These are phyloP conservation scores for Corylus heterophylla DNA, from an alignment of 306 rosid genomes.

Conservation along the genomic window DNA sequence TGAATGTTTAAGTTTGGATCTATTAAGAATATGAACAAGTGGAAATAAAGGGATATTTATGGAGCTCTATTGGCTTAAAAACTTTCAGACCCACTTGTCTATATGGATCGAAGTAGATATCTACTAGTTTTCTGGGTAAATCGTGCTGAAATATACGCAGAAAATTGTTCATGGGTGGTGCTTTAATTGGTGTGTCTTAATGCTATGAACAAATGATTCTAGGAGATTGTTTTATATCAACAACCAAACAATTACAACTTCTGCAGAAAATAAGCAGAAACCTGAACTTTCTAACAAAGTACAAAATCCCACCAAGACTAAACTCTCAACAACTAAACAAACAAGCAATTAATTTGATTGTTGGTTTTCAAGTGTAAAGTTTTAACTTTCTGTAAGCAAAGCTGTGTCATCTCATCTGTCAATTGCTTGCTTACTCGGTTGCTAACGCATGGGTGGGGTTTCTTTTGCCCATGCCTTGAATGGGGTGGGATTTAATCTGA, in stretches of 20 bases:
- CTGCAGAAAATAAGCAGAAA: too few relatives aligned
- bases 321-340: too few relatives aligned
- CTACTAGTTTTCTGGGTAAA: background rate
- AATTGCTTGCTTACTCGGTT: background rate
- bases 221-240: background rate
- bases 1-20: background rate
- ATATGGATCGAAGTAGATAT: background rate
- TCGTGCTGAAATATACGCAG: background rate
- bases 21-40: background rate
- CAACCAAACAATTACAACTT: too few relatives aligned
- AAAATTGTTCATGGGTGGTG: background rate
- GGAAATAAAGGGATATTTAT: background rate
- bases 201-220: background rate
- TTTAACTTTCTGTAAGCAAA: background rate
- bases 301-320: too few relatives aligned
- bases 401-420: background rate
- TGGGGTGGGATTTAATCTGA: background rate
- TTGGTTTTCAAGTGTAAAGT: background rate
- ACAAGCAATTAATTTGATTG: too few relatives aligned
- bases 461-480: background rate
- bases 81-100: background rate
- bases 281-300: too few relatives aligned
- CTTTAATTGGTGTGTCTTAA: background rate
- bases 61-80: background rate
- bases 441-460: background rate